Conservation (phyloP, 345 rosid genomes). For the Lumnitzera racemosa region DNA sequence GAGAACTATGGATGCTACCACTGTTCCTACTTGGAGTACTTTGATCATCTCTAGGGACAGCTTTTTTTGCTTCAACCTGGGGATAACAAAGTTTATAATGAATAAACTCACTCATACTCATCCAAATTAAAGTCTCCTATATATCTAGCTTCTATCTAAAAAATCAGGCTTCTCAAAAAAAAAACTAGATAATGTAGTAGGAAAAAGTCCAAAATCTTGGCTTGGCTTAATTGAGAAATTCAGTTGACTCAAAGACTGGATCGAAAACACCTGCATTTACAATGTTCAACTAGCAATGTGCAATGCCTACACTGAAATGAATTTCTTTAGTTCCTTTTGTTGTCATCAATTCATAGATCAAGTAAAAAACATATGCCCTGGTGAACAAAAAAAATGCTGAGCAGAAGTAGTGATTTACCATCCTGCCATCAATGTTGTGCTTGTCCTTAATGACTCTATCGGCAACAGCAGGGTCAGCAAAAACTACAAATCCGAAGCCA, state of each 20-base stretch:
- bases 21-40: constrained; percentile 43
- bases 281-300: constrained; percentile 19
- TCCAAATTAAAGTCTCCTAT: background rate
- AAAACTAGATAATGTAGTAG: constrained; percentile 6
- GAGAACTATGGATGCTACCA: constrained; percentile 57
- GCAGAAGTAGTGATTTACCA: constrained; percentile 40
- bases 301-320: constrained; percentile 13
- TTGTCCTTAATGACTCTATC: constrained; percentile 80
- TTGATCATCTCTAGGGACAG: constrained; percentile 81
- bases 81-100: constrained; percentile 14
- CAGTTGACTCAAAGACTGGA: constrained; percentile 22
- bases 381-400: constrained; percentile 2
- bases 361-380: constrained; percentile 5
- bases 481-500: constrained; percentile 94
- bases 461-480: constrained; percentile 83
- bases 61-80: constrained; percentile 78
- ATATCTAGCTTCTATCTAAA: background rate
- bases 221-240: constrained; percentile 19
- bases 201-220: constrained; percentile 7
- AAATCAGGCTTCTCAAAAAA: background rate
- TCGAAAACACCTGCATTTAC: constrained; percentile 27
- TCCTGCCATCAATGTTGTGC: constrained; percentile 89
- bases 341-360: constrained; percentile 1
- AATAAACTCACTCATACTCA: constrained; percentile 12
- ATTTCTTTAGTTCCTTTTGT: constrained; percentile 2